Conservation (phyloP, 75 land plant genomes). For the Chamaecyparis obtusa region DNA sequence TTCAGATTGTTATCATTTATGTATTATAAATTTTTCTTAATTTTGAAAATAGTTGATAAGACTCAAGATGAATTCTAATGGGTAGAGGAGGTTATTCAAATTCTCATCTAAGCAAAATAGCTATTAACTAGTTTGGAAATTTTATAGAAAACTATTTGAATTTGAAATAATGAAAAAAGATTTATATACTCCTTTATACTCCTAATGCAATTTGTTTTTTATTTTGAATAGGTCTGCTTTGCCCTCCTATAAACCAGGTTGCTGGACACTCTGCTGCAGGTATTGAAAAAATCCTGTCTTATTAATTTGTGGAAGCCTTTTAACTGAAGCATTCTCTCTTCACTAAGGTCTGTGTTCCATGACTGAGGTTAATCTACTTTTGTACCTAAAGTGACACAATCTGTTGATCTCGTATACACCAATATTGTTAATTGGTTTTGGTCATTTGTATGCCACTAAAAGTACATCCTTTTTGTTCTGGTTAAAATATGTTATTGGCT, state of each 20-base stretch:
- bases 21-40: neutral
- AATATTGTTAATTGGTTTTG: neutral
- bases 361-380: neutral
- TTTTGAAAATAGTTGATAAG: neutral
- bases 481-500: neutral
- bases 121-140: neutral
- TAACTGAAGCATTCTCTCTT: neutral
- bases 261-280: constrained; percentile 74
- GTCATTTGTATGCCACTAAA: neutral
- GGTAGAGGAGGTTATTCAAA: neutral
- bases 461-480: neutral
- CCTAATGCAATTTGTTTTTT: neutral
- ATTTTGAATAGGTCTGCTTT: constrained; percentile 30
- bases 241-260: constrained; percentile 70
- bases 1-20: neutral
- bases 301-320: neutral
- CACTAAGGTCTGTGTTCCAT: neutral
- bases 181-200: neutral
- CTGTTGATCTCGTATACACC: neutral
- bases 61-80: neutral
- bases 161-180: neutral
- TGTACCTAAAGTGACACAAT: neutral
- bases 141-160: neutral
- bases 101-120: neutral
- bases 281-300: neutral